Evolutionary conservation across 805 yeast genomes (phyloP).

Genomic region (Pichia californica): DNA sequence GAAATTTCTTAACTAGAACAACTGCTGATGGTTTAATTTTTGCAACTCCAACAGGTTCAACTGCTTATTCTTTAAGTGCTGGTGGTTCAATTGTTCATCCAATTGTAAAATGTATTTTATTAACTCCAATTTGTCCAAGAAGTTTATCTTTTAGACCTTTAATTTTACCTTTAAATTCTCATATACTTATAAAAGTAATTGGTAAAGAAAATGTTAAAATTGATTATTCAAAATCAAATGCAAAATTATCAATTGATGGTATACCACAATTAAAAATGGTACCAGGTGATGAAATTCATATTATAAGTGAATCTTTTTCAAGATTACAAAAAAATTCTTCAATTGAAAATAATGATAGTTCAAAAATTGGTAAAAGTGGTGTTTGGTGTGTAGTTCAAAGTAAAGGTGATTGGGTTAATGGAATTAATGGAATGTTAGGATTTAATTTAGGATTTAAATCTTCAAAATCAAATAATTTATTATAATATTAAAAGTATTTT

Average conservation of each 20-base stretch:
- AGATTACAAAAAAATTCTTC: no score
- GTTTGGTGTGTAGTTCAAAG: slow-evolving; percentile 83
- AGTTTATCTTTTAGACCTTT: slow-evolving; percentile 87
- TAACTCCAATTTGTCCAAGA: slow-evolving; percentile 90
- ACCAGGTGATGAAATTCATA: slow-evolving; percentile 76
- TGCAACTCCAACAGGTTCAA: slow-evolving; percentile 91
- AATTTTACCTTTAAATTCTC: slow-evolving; percentile 71
- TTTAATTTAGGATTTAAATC: slow-evolving; percentile 75
- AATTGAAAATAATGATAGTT: not conserved
- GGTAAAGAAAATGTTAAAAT: slow-evolving; percentile 35
- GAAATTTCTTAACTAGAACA: slow-evolving; percentile 78
- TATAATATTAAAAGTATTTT: no score
- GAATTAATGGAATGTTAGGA: slow-evolving; percentile 81
- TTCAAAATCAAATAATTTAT: slow-evolving; percentile 12
- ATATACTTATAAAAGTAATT: slow-evolving; percentile 56
- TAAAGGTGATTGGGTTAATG: slow-evolving; percentile 87
- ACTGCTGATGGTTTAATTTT: slow-evolving; percentile 86
- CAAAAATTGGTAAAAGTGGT: slow-evolving; percentile 37
- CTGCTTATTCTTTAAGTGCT: slow-evolving; percentile 82
- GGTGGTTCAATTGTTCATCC: slow-evolving; percentile 96
- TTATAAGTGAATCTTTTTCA: slow-evolving; percentile 59
- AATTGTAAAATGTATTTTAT: slow-evolving; percentile 67
- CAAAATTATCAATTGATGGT: slow-evolving; percentile 78
- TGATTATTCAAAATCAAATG: slow-evolving; percentile 25
- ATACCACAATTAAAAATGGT: slow-evolving; percentile 60